Percentiles rank a stretch among this genome's conserved stretches.
Evolutionary conservation across 2,329 filamentous ascomycete species (phyloP).

Genomic region (Alternaria viburni): DNA sequence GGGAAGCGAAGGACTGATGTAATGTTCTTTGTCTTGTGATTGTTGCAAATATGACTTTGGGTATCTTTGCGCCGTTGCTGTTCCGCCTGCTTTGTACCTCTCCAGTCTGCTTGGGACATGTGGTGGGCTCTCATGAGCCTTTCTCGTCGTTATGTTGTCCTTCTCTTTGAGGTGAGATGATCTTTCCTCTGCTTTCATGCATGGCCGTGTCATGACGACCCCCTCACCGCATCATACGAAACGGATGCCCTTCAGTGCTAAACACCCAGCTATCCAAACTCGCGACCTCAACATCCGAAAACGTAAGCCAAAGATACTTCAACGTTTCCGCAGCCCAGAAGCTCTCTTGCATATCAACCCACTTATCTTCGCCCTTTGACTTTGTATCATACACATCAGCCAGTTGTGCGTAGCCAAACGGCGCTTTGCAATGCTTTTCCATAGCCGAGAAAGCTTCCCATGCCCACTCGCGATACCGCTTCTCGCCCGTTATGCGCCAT

Average conservation of each 20-base stretch:
- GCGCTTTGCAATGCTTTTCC: slow-evolving; percentile 47
- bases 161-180: neutral
- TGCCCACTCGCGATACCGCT: slow-evolving; percentile 50
- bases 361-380: slow-evolving; percentile 27
- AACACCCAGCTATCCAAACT: slow-evolving; percentile 53
- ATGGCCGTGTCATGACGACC: neutral
- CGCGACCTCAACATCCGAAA: slow-evolving; percentile 43
- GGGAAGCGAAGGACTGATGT: neutral
- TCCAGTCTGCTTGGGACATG: neutral
- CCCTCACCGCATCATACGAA: slow-evolving; percentile 46
- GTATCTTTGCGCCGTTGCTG: neutral
- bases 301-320: slow-evolving; percentile 51
- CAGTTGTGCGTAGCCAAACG: slow-evolving; percentile 48
- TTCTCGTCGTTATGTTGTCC: neutral
- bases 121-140: neutral
- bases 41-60: neutral
- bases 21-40: neutral
- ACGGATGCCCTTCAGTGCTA: slow-evolving; percentile 52
- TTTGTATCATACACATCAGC: slow-evolving; percentile 41
- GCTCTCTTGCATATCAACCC: slow-evolving; percentile 49
- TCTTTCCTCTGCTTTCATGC: neutral
- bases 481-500: slow-evolving; percentile 50
- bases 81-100: neutral
- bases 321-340: slow-evolving; percentile 51
- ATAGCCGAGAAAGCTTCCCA: slow-evolving; percentile 51